These are phyloP conservation scores for Lenwebbia sp. DNA, from an alignment of 345 rosid species.

Conservation along the genomic window DNA sequence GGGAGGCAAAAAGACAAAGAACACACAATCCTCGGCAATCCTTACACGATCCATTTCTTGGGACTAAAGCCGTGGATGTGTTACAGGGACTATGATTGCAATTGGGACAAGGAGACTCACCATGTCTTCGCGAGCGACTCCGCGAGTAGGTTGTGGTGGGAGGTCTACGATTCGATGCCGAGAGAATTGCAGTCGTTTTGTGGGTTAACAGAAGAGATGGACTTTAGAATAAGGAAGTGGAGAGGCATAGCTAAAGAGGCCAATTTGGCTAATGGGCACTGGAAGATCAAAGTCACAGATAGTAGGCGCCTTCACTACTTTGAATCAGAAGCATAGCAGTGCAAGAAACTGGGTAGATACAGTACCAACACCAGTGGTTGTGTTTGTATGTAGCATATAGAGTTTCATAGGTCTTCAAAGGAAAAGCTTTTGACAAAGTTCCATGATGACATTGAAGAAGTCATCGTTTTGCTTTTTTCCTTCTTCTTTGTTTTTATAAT, in stretches of 20 bases:
- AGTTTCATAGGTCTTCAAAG: not conserved
- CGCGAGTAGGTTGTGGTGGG: conserved; percentile 63
- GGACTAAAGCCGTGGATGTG: conserved; percentile 95
- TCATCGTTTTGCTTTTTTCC: not conserved
- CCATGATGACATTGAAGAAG: not conserved
- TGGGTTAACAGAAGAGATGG: conserved; percentile 26
- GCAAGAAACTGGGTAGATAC: not conserved
- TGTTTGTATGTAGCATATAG: not conserved
- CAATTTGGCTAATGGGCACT: conserved; percentile 40
- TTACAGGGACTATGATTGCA: conserved; percentile 83
- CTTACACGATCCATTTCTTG: conserved; percentile 50
- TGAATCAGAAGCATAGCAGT: not conserved
- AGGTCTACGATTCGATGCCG: conserved; percentile 55
- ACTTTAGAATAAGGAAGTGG: conserved; percentile 44
- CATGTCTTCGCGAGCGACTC: conserved; percentile 56
- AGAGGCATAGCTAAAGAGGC: conserved; percentile 33
- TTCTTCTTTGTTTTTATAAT: not conserved
- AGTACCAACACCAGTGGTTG: not conserved
- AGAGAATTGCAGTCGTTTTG: conserved; percentile 40
- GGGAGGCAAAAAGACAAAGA: not conserved
- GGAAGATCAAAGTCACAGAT: conserved; percentile 54
- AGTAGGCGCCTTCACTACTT: conserved; percentile 14
- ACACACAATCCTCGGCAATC: not conserved
- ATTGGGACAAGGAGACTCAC: conserved; percentile 43
- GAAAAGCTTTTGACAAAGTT: not conserved